These are phyloP conservation scores for Geosmithia flava DNA, from an alignment of 2,329 filamentous ascomycete genomes.

Conservation along the genomic window DNA sequence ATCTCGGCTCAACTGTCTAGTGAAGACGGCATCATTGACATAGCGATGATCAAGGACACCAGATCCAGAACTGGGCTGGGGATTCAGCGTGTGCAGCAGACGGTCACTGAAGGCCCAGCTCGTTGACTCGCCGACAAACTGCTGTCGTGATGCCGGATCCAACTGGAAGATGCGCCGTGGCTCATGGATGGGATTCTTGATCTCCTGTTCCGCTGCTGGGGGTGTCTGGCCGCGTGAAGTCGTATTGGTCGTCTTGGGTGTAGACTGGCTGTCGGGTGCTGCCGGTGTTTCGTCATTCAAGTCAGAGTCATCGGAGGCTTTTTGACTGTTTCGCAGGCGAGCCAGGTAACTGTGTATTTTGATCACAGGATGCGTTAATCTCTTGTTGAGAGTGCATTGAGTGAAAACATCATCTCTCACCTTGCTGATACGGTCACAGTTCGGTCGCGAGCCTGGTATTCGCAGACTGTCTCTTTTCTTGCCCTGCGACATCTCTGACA, in stretches of 20 bases:
- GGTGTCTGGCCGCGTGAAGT: conserved; percentile 2
- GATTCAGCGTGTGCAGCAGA: conserved; percentile 6
- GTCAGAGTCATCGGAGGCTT: neutral
- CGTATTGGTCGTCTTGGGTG: neutral
- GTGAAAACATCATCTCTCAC: conserved; percentile 1
- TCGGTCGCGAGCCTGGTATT: conserved; percentile 4
- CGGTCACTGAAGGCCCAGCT: conserved; percentile 6
- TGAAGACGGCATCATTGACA: conserved; percentile 3
- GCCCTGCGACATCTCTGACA: conserved; percentile 5
- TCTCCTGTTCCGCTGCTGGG: neutral
- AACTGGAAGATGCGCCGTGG: conserved; percentile 3
- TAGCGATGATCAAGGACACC: conserved; percentile 1
- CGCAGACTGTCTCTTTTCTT: conserved; percentile 2
- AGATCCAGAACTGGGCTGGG: conserved; percentile 1
- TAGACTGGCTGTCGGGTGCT: neutral
- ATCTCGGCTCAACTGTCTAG: conserved; percentile 2
- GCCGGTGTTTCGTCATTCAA: neutral
- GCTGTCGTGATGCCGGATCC: conserved; percentile 4
- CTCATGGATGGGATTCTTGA: conserved; percentile 5
- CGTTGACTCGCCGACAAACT: conserved; percentile 6
- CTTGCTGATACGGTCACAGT: conserved; percentile 5
- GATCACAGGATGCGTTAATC: no score
- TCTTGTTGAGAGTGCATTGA: neutral
- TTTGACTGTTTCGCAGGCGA: conserved; percentile 1
- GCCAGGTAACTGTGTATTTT: conserved; percentile 3